These are phyloP conservation scores for Emmonsia crescens DNA, from an alignment of 2,329 filamentous ascomycete species.

Conservation along the genomic window DNA sequence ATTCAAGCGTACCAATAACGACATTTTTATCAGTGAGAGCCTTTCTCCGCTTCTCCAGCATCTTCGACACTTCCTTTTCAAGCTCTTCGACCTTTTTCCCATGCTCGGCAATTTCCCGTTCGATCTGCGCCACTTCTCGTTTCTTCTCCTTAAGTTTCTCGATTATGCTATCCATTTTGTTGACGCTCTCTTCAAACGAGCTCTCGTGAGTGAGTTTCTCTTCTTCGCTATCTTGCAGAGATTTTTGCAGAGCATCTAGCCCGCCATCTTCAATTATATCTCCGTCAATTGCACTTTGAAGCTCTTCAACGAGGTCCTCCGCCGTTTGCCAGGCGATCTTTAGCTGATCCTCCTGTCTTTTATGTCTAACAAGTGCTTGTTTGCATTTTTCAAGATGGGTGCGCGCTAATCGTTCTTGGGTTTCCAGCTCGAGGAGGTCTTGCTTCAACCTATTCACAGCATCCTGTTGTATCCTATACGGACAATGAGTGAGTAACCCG, in stretches of 20 bases:
- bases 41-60: constrained; percentile 47
- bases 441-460: constrained; percentile 43
- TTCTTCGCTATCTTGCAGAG: constrained; percentile 48
- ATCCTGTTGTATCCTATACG: constrained; percentile 34
- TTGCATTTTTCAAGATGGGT: constrained; percentile 41
- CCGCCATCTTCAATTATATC: constrained; percentile 53
- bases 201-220: constrained; percentile 33
- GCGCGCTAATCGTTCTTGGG: constrained; percentile 38
- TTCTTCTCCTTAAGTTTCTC: constrained; percentile 25
- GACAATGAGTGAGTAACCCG: not conserved
- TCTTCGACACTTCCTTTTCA: constrained; percentile 26
- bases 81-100: constrained; percentile 6
- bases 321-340: constrained; percentile 48
- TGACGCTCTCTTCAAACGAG: constrained; percentile 40
- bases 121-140: constrained; percentile 18
- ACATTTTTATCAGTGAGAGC: constrained; percentile 53
- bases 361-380: constrained; percentile 41
- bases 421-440: constrained; percentile 45
- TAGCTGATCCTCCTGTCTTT: constrained; percentile 38
- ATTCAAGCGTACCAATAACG: constrained; percentile 43
- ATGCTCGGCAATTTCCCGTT: not conserved
- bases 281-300: constrained; percentile 54
- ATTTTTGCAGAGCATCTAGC: constrained; percentile 47
- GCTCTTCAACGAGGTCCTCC: constrained; percentile 51
- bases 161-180: constrained; percentile 36